Conservation (phyloP, 73 alveolate species). For the Symbiodinium natans region DNA sequence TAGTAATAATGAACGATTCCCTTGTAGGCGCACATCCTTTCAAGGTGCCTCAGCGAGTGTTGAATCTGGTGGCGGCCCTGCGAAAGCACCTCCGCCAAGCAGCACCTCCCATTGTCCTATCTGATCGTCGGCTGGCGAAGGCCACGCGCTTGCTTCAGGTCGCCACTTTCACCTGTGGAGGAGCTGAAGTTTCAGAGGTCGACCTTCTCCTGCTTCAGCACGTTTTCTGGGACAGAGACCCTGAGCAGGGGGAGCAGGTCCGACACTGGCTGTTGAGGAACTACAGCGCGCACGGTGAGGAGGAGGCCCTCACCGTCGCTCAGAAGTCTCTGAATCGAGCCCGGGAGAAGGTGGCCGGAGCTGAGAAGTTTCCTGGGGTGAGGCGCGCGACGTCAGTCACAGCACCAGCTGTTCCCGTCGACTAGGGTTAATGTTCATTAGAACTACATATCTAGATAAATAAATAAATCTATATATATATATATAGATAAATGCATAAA, state of each 20-base stretch:
- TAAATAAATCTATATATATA: no score
- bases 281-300: neutral
- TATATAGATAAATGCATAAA: no score
- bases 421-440: no score
- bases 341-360: neutral
- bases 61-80: slow-evolving; percentile 5
- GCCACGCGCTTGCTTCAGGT: slow-evolving; percentile 48
- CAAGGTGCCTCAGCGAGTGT: slow-evolving; percentile 29
- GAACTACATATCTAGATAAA: no score
- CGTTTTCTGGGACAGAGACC: slow-evolving; percentile 15
- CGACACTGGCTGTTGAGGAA: slow-evolving; percentile 2
- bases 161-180: slow-evolving; percentile 43
- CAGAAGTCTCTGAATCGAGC: neutral
- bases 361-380: neutral
- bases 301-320: neutral
- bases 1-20: no score
- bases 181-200: slow-evolving; percentile 28
- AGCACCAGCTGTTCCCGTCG: no score
- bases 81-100: slow-evolving; percentile 21
- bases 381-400: neutral
- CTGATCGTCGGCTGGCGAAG: slow-evolving; percentile 65
- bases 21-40: no score
- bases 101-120: neutral
- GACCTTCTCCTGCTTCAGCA: slow-evolving; percentile 48
- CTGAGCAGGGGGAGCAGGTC: neutral